phyloP scores from a whole-genome alignment of 2,329 filamentous ascomycete genomes.

The Arthrobotrys pseudoclavata region DNA sequence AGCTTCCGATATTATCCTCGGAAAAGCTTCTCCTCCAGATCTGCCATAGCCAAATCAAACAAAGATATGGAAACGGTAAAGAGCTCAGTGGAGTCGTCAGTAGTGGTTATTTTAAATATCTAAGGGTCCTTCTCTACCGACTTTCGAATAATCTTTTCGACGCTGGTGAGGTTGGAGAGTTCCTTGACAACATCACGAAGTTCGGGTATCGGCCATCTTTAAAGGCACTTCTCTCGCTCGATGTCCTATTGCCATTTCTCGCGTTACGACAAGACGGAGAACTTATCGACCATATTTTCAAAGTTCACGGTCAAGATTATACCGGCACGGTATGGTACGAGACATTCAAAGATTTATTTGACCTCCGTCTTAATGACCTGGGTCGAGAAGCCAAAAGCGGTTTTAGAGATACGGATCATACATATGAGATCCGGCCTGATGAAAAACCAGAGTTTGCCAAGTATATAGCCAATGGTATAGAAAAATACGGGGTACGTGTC shows the following conservation, averaged over 20 bases:
- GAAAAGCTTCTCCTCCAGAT: neutral
- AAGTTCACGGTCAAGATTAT: neutral
- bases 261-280: constrained; percentile 14
- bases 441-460: neutral
- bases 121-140: constrained; percentile 8
- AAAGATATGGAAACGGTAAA: neutral
- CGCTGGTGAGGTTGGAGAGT: neutral
- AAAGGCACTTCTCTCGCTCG: constrained; percentile 12
- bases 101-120: constrained; percentile 26
- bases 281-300: neutral
- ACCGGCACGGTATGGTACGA: neutral
- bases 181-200: constrained; percentile 14
- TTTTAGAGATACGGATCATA: neutral
- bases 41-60: neutral
- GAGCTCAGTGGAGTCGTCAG: constrained; percentile 23
- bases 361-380: neutral
- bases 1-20: constrained; percentile 4
- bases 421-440: neutral
- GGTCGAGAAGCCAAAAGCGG: neutral
- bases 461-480: constrained; percentile 10
- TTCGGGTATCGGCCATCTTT: constrained; percentile 19
- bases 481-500: neutral
- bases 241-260: constrained; percentile 17
- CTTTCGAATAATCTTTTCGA: constrained; percentile 22
- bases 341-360: neutral